Evolutionary conservation across 805 yeast genomes (phyloP), one percentile per base, ranked within the genome.

Genomic region (Grigorovia transvaalensis): DNA sequence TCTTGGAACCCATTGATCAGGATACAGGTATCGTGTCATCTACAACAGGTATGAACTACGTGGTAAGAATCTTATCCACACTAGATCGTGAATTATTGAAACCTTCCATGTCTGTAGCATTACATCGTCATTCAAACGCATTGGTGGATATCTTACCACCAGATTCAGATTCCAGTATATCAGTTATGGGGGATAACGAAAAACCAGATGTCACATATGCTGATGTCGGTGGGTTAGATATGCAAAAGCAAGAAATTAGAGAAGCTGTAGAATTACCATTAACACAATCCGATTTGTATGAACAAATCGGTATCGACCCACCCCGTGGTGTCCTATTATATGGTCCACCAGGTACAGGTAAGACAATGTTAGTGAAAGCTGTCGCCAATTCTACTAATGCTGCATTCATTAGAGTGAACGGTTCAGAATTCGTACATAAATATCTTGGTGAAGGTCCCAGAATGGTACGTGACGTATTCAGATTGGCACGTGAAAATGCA

Each of bases 321-420:
- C 99, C 99, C 56, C 82, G 98, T 59, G 99, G 99, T 62, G 99
- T 93, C 33, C 72, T 93, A 59, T 75, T 93, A 55, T 93, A 93
- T 71, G 99, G 99, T n/a, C 98, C 99, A 11, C 99, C 99, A 47
- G 99, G 99, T 68, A 93, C 99, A 1, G 99, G 99, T 63, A 93
- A 93, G 70, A 93, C 99, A 20, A 90, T 93, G 98, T 78, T 93
- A 66, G 99, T 93, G 48, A 93, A 93, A 71, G 99, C 99, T 0
- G 99, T 93, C 47, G 99, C 99, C 12, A 91, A 93, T 71, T 82
- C 91, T 52, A 85, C 98, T 3, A 87, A 96, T 1, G 99, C 99
- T 2, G 78, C 96, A 5, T 93, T 93, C 63, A 93, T 93, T 60
- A 86, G 98, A 68, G 96, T 93, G 33, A 93, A 88, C 61, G 99